A percentile compares a stretch with the other conserved stretches of the same genome.
Conservation (phyloP, 164 flowering plant species). For the Vitis rupestris region DNA sequence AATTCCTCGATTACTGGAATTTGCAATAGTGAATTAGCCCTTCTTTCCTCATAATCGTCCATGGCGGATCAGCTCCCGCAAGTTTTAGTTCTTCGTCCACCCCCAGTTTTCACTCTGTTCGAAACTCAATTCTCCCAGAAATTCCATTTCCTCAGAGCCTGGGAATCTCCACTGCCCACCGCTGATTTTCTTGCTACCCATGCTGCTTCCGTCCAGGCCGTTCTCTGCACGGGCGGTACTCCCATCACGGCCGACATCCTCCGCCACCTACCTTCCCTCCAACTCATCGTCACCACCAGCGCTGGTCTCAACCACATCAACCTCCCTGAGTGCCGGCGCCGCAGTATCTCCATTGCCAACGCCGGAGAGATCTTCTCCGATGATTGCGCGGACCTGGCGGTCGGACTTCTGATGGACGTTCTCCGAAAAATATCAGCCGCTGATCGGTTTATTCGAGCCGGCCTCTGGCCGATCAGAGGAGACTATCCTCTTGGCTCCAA, state of each 20-base stretch:
- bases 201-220: conserved; percentile 24
- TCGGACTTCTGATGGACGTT: conserved; percentile 56
- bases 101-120: not conserved
- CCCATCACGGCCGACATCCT: conserved; percentile 22
- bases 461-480: conserved; percentile 36
- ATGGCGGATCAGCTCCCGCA: conserved; percentile 7
- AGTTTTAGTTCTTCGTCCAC: conserved; percentile 9
- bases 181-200: conserved; percentile 22
- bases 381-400: conserved; percentile 65
- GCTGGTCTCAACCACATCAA: conserved; percentile 68
- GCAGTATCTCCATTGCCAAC: conserved; percentile 44
- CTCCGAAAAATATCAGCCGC: conserved; percentile 46
- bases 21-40: too few relatives aligned
- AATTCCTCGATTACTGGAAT: too few relatives aligned
- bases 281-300: conserved; percentile 45
- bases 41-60: too few relatives aligned
- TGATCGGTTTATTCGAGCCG: conserved; percentile 42
- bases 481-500: conserved; percentile 39
- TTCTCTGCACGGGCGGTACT: conserved; percentile 13
- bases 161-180: conserved; percentile 31
- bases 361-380: conserved; percentile 40
- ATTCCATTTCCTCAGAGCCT: conserved; percentile 27
- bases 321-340: conserved; percentile 52
- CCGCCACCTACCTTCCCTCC: conserved; percentile 38
- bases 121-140: conserved; percentile 7